These are phyloP conservation scores for Sungouiozyma intestinalis DNA, from an alignment of 805 yeast species.

Conservation along the genomic window DNA sequence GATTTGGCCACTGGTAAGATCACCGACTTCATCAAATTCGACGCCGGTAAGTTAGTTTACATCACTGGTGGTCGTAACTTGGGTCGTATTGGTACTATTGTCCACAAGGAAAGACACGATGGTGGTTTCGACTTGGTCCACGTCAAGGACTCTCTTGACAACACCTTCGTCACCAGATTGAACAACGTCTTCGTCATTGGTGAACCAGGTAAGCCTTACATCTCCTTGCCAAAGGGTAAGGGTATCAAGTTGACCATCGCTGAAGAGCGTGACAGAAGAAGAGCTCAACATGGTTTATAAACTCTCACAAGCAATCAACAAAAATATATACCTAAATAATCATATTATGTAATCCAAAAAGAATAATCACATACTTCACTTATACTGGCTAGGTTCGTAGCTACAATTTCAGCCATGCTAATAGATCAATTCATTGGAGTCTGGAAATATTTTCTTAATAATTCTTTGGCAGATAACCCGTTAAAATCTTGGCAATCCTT, in stretches of 20 bases:
- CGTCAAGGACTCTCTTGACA: conserved; percentile 90
- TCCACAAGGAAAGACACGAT: conserved; percentile 95
- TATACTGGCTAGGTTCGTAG: not conserved
- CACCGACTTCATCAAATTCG: conserved; percentile 80
- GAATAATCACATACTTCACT: not conserved
- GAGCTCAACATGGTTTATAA: conserved; percentile 64
- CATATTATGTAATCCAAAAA: conserved; percentile 2
- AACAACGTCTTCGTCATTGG: conserved; percentile 90
- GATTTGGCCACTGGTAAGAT: conserved; percentile 95
- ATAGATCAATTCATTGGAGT: not conserved
- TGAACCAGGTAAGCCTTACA: conserved; percentile 89
- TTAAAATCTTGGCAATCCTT: conserved; percentile 32
- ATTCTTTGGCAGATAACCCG: conserved; percentile 34
- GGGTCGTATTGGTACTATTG: conserved; percentile 95
- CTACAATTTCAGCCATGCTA: not conserved
- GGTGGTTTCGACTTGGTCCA: conserved; percentile 97
- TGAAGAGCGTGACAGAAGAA: conserved; percentile 98
- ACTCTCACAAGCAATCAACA: too few species aligned
- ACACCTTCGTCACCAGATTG: conserved; percentile 92
- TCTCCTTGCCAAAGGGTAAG: conserved; percentile 97
- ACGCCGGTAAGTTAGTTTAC: conserved; percentile 84
- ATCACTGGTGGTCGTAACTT: conserved; percentile 97
- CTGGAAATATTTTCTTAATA: conserved; percentile 32
- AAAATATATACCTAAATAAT: not conserved
- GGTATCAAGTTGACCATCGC: conserved; percentile 93